Base-by-base conservation (phyloP, 1,284 basidiomycete genomes). In the Polyporus tsugae region DNA sequence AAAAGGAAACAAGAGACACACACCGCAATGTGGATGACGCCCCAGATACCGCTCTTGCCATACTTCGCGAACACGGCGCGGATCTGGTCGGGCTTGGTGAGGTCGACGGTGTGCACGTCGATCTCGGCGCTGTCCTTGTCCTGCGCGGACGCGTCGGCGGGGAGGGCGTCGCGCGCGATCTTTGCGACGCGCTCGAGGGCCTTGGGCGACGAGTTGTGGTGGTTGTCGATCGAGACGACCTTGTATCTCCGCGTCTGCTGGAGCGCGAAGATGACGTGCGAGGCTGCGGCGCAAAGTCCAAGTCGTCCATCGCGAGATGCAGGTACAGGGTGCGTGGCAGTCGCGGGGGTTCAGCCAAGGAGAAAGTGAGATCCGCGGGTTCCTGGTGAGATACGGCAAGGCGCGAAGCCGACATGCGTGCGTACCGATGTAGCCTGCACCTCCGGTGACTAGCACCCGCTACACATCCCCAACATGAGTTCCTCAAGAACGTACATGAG, bases 41-140 rank as follows among this genome's bases (percentile, higher is more conserved):
- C 97, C 94, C 95, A 98, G 75, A 99, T 95, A n/a, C 95, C 95
- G 52, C 95, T 94, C 76, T 94, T 92, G 73, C 90, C 91, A 79
- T 96, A 96, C 76, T 89, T 86, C 68, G 92, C 89, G 75, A 98
- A 98, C 17, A 98, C 89, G 19, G 83, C 81, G 69, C 91, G 87
- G 69, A 98, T 86, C 73, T 94, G 86, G 3, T 88, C 87, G 46
- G 87, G 83, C 64, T 88, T 85, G 19, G 92, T 94, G 67, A 98
- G 84, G 82, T 98, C 95, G 72, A 87, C 91, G 17, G 81, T 79
- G 80, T 91, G 80, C n/a, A 85, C 80, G 70, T 95, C 93, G 71
- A 96, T 89, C 75, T 89, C 86, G 11, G 90, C 85, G 76, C 87
- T 90, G 68, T 91, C 86, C 68, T 85, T 84, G 74, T 94, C 91